Evolutionary conservation across 2,329 filamentous ascomycete species (phyloP), one percentile per base, ranked within the genome.

Genomic region (Cordyceps javanica): DNA sequence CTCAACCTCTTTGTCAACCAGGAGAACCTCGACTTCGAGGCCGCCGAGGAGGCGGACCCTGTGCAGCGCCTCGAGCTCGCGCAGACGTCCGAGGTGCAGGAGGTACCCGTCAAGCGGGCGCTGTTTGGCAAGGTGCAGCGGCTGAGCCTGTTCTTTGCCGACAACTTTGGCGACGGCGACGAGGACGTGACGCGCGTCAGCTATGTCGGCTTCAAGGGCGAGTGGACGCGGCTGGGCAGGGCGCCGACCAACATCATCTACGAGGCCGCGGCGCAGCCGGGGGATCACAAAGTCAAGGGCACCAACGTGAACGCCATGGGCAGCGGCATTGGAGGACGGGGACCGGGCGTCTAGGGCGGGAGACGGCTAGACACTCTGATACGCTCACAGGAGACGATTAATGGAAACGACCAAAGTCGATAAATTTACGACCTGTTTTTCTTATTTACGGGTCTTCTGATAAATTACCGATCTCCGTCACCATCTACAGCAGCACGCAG

Each of bases 181-280:
- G 90, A 92, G 68, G 90, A 95, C 57, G 85, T 88, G 57, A 93
- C 90, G 45, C 81, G 85, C 50, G 71, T 97, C 2, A 86, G 80
- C 61, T 99, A 97, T 73, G 62, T 97, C 58, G 94, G 90, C 1
- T 97, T 99, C 77, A 92, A 90, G 74, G 94, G 94, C 25, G 90
- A 96, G 73, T 97, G 91, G 80, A 94, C 94, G 82, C 85, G 86
- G 69, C 73, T 96, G 67, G 94, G 88, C 23, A 67, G 68, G 61
- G 75, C 70, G 69, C 91, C 94, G 1, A 77, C 88, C 7, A 91
- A 88, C 64, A 93, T 97, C 65, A 67, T 96, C 60, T 99, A 97
- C 72, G 94, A 99, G 80, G 89, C 91, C 19, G 93, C 93, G 26
- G 88, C 94, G 36, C 96, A 97, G 71, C 94, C 93, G 13, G 83